These are phyloP conservation scores for Aphanomyces cochlioides DNA, from an alignment of 352 stramenopile species.

Conservation along the genomic window DNA sequence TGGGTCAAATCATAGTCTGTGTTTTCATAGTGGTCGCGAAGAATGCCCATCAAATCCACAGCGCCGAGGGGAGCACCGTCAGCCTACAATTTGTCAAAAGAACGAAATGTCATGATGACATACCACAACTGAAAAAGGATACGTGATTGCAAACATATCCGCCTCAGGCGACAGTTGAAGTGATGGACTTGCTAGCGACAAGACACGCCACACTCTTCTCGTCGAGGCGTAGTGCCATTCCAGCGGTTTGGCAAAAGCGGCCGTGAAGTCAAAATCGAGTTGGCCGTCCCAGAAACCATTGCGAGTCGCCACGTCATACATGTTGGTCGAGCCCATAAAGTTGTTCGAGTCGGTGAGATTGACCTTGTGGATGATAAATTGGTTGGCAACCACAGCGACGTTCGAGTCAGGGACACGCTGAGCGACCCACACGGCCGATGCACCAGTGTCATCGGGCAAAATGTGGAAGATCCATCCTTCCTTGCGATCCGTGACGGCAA, in stretches of 20 bases:
- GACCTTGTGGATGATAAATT: conserved; percentile 92
- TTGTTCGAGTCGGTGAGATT: conserved; percentile 64
- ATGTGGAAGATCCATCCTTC: conserved; percentile 97
- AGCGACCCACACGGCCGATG: conserved; percentile 88
- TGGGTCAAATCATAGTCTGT: conserved; percentile 88
- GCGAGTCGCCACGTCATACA: conserved; percentile 83
- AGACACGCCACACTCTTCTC: conserved; percentile 87
- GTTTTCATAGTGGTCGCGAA: conserved; percentile 92
- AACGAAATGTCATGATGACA: not conserved
- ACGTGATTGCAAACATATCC: conserved; percentile 72
- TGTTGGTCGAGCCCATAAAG: conserved; percentile 87
- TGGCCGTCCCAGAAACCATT: conserved; percentile 74
- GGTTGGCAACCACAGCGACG: conserved; percentile 86
- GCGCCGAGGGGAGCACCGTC: conserved; percentile 45
- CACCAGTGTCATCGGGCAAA: conserved; percentile 88
- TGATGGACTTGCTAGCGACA: conserved; percentile 68
- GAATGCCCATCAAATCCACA: conserved; percentile 88
- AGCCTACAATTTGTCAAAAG: conserved; percentile 29
- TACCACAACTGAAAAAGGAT: conserved; percentile 75
- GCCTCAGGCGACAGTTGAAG: conserved; percentile 66
- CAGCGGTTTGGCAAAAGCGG: conserved; percentile 67
- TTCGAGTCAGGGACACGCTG: conserved; percentile 87
- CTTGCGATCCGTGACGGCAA: conserved; percentile 87
- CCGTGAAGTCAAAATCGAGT: conserved; percentile 84
- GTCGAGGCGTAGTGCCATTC: conserved; percentile 49